phyloP scores from a whole-genome alignment of 2,329 filamentous ascomycete genomes.

The Pseudomassariella vexata region DNA sequence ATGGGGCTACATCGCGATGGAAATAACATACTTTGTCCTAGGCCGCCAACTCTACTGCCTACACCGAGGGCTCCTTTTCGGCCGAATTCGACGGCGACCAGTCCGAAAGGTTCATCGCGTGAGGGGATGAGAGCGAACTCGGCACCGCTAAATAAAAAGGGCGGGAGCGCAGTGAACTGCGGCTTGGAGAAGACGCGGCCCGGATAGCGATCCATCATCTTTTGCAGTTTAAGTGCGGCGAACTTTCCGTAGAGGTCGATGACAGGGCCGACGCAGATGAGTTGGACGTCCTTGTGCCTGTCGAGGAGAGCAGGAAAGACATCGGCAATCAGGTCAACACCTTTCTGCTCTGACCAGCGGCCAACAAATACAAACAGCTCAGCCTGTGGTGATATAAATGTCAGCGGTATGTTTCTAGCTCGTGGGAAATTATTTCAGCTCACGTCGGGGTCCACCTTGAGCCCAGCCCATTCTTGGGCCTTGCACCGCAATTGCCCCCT shows the following conservation, averaged over 20 bases:
- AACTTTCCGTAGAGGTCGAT: conserved; percentile 66
- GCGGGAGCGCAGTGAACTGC: conserved; percentile 61
- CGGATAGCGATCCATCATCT: conserved; percentile 61
- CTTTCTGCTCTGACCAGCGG: conserved; percentile 65
- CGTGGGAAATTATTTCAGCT: no score
- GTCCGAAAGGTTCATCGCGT: conserved; percentile 62
- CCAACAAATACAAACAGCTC: conserved; percentile 65
- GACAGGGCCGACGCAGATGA: conserved; percentile 58
- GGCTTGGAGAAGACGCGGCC: conserved; percentile 63
- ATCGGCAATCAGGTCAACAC: conserved; percentile 62
- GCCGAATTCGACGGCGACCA: conserved; percentile 65
- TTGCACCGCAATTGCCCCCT: conserved; percentile 50
- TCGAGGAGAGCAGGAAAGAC: conserved; percentile 60
- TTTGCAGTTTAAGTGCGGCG: conserved; percentile 57
- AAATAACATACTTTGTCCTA: no score
- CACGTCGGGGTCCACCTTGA: conserved; percentile 42
- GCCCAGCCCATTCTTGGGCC: conserved; percentile 62
- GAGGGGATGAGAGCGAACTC: conserved; percentile 65
- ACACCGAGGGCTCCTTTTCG: conserved; percentile 63
- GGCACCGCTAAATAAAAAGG: conserved; percentile 61
- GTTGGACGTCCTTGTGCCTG: conserved; percentile 51
- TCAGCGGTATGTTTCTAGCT: no score
- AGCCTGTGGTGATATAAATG: conserved; percentile 41
- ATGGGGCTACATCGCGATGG: background rate
- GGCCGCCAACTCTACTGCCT: conserved; percentile 59